Conservation (phyloP, 371 early-diverging fungal genomes). For the Capillidium heterosporum region DNA sequence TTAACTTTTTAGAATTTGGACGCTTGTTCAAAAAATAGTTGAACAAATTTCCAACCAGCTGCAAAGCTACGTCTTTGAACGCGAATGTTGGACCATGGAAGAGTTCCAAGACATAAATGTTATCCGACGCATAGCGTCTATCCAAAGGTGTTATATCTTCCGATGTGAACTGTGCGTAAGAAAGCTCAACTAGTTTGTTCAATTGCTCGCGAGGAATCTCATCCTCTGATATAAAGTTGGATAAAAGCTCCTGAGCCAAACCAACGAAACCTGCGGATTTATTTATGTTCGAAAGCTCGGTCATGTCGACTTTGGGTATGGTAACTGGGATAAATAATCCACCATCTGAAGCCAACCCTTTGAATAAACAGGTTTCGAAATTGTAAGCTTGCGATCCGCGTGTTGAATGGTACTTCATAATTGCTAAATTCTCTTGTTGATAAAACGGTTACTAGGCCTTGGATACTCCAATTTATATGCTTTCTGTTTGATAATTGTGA, state of each 20-base stretch:
- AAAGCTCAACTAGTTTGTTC: conserved; percentile 33
- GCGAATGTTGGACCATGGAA: conserved; percentile 96
- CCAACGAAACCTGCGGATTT: conserved; percentile 56
- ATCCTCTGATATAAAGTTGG: conserved; percentile 51
- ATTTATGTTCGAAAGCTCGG: conserved; percentile 13
- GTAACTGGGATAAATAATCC: conserved; percentile 83
- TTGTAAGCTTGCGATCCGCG: conserved; percentile 52
- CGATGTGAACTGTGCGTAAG: conserved; percentile 64
- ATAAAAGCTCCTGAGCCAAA: conserved; percentile 67
- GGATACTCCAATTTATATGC: too few relatives aligned
- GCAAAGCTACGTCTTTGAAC: conserved; percentile 95
- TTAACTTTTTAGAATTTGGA: conserved; percentile 35
- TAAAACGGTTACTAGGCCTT: too few relatives aligned
- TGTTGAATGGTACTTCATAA: conserved; percentile 79
- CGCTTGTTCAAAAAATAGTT: conserved; percentile 71
- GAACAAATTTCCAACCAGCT: conserved; percentile 91
- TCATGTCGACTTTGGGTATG: conserved; percentile 42
- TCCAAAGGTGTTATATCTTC: conserved; percentile 58
- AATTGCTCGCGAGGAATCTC: conserved; percentile 69
- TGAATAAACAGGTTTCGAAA: conserved; percentile 83
- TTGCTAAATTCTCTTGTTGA: too few relatives aligned
- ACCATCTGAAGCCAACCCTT: conserved; percentile 86
- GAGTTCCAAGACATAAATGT: conserved; percentile 67
- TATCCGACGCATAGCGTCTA: conserved; percentile 8
- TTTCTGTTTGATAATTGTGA: too few relatives aligned